Evolutionary conservation across 345 rosid species (phyloP), one percentile per base, ranked within the genome.

Genomic region (Salix arbutifolia): DNA sequence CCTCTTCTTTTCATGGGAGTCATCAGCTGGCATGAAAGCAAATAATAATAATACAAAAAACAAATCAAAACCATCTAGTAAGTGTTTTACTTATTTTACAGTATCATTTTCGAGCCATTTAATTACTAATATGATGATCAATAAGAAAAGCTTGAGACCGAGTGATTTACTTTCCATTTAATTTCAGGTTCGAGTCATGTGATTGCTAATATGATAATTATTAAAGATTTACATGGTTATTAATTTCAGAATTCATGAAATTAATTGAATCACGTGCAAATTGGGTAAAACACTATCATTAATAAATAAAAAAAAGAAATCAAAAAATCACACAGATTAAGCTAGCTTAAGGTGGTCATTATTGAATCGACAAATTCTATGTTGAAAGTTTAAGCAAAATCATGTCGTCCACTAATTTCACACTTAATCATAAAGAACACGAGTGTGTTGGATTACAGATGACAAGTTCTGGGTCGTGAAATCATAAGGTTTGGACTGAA

Each of bases 101-200:
- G n/a, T n/a, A n/a, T n/a, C n/a, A n/a, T n/a, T n/a, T n/a, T 33
- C 0, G 6, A 33, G 1, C 4, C 0, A 33, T 33, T 0, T 31
- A 4, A 0, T 31, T 31, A 5, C 0, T 33, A 33, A 33, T 33
- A 33, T 33, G 6, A 33, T 33, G 0, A 33, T 4, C 0, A 4
- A 0, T 33, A 4, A 33, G 5, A 38, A 38, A 0, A 38, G 0
- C 0, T 8, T 38, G 0, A 2, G 1, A 38, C 0, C 1, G 10
- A 38, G 0, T 0, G 1, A 0, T 8, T 38, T 38, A 10, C 11
- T 8, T 2, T 0, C 0, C 2, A 1, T 8, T 0, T 38, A 2
- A 0, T 38, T 1, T 38, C 2, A 8, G 40, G 0, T 8, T 8
- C 10, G 0, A 37, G 38, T 0, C 8, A 0, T 37, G 1, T 37